These are phyloP conservation scores for Penicillium glabrum DNA, from an alignment of 2,329 filamentous ascomycete species.

Conservation along the genomic window DNA sequence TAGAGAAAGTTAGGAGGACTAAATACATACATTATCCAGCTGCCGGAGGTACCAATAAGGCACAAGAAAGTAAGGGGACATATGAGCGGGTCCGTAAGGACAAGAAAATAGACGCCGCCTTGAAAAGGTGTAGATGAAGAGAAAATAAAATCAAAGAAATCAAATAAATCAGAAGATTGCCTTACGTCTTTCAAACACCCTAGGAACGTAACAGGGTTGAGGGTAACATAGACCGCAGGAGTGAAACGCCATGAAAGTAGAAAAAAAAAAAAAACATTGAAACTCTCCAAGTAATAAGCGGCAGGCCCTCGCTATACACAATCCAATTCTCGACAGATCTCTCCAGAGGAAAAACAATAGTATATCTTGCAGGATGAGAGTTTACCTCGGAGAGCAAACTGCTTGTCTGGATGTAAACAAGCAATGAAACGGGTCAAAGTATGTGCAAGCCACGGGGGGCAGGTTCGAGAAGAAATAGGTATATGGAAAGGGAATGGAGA, in stretches of 20 bases:
- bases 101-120: slow-evolving; percentile 13
- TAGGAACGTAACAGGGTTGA: slow-evolving; percentile 43
- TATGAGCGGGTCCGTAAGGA: slow-evolving; percentile 5
- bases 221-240: slow-evolving; percentile 28
- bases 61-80: slow-evolving; percentile 23
- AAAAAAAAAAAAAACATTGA: neutral
- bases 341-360: neutral
- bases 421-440: slow-evolving; percentile 18
- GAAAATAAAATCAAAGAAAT: slow-evolving; percentile 12
- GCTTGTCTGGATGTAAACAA: slow-evolving; percentile 5
- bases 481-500: slow-evolving; percentile 21
- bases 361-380: neutral
- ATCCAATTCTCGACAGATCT: slow-evolving; percentile 19
- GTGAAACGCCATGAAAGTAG: slow-evolving; percentile 28
- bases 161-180: slow-evolving; percentile 1
- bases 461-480: slow-evolving; percentile 22
- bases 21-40: slow-evolving; percentile 42
- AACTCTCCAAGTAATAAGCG: slow-evolving; percentile 14
- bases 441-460: slow-evolving; percentile 33
- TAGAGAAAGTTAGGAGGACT: slow-evolving; percentile 24
- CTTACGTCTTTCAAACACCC: slow-evolving; percentile 32
- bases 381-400: neutral
- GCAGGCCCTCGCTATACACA: slow-evolving; percentile 33
- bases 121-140: slow-evolving; percentile 19
- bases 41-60: slow-evolving; percentile 25